These are phyloP conservation scores for Multifurca ochricompacta DNA, from an alignment of 768 basidiomycete species.

Conservation along the genomic window DNA sequence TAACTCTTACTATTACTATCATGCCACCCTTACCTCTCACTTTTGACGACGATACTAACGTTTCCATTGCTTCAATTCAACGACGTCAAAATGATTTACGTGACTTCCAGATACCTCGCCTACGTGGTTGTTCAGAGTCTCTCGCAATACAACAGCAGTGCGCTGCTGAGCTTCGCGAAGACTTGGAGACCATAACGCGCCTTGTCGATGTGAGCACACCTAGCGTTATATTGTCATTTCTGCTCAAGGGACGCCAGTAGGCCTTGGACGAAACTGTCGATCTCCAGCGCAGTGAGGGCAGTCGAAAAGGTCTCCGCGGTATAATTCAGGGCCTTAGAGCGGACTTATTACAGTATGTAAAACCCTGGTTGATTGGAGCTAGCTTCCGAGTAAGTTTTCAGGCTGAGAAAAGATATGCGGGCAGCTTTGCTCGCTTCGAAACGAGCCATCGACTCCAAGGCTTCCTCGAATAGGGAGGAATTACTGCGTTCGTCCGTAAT, in stretches of 20 bases:
- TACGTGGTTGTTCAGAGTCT: conserved; percentile 63
- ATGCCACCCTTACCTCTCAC: conserved; percentile 61
- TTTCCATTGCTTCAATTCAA: conserved; percentile 44
- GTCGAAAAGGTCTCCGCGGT: conserved; percentile 38
- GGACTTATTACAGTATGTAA: conserved; percentile 45
- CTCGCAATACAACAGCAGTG: conserved; percentile 62
- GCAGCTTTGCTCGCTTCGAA: conserved; percentile 69
- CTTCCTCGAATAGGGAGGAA: conserved; percentile 57
- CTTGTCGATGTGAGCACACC: conserved; percentile 54
- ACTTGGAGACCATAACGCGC: conserved; percentile 51
- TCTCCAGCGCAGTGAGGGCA: conserved; percentile 57
- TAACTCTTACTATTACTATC: conserved; percentile 7
- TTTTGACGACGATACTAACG: conserved; percentile 43
- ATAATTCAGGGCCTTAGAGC: conserved; percentile 43
- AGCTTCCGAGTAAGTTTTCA: conserved; percentile 24
- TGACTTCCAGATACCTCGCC: conserved; percentile 66
- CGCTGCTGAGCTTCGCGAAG: conserved; percentile 68
- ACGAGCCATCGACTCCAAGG: conserved; percentile 55
- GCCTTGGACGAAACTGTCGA: conserved; percentile 61
- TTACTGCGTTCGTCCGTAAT: conserved; percentile 48
- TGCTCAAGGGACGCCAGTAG: conserved; percentile 46
- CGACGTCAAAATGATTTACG: conserved; percentile 56
- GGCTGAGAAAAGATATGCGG: conserved; percentile 56
- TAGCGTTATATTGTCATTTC: background rate
- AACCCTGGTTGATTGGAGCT: conserved; percentile 8